Evolutionary conservation across 148 eudicot species (phyloP).

Genomic region (Polygonum aviculare): DNA sequence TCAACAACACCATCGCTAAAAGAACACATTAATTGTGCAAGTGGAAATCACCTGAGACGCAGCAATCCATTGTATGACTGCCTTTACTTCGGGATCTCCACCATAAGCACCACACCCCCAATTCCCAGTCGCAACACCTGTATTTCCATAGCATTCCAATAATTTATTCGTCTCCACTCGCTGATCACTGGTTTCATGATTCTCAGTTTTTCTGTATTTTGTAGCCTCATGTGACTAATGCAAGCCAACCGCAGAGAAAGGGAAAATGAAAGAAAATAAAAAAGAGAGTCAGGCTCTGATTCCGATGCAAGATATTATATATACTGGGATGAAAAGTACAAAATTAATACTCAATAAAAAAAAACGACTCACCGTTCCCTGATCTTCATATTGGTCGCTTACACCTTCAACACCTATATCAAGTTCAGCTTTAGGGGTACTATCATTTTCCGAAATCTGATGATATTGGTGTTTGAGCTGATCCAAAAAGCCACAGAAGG

Average conservation of each 20-base stretch:
- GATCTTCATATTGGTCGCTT: background rate
- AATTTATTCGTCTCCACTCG: conserved; percentile 13
- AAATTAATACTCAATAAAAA: background rate
- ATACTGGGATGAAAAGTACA: no score
- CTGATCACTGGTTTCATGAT: background rate
- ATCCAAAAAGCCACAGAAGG: background rate
- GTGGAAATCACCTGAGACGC: conserved; percentile 29
- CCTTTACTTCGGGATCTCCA: background rate
- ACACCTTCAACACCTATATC: background rate
- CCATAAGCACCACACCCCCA: background rate
- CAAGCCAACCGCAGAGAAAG: background rate
- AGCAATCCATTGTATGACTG: background rate
- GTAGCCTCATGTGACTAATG: background rate
- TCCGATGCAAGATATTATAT: no score
- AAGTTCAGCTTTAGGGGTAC: background rate
- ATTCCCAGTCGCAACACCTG: conserved; percentile 53
- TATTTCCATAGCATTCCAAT: conserved; percentile 19
- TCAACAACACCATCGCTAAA: background rate
- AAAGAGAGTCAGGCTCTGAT: background rate
- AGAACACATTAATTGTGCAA: background rate
- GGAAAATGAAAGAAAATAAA: background rate
- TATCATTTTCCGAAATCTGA: background rate
- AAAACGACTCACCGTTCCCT: conserved; percentile 6
- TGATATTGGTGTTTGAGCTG: background rate
- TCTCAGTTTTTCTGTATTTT: background rate